A percentile compares a stretch with the other conserved stretches of the same genome.
Evolutionary conservation across 805 yeast genomes (phyloP).

Genomic region (Nematodospora valgi): DNA sequence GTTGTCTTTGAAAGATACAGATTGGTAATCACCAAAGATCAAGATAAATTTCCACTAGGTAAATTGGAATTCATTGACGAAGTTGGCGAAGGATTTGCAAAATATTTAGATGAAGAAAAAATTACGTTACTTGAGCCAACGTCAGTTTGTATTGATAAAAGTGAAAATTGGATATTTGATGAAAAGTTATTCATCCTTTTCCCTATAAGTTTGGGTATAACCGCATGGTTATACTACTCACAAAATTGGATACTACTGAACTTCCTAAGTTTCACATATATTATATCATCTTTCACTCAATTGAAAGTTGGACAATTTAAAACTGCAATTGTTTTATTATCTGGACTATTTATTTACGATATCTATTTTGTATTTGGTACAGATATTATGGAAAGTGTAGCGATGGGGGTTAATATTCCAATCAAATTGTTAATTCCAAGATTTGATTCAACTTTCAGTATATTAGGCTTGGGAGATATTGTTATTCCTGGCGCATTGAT

Average conservation of each 20-base stretch:
- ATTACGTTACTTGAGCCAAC: conserved; percentile 6
- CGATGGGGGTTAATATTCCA: conserved; percentile 53
- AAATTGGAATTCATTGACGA: conserved; percentile 21
- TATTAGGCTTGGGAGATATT: conserved; percentile 67
- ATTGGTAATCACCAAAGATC: conserved; percentile 39
- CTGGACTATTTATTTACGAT: conserved; percentile 57
- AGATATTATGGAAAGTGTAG: conserved; percentile 60
- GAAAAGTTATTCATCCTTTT: conserved; percentile 12
- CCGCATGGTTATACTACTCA: background rate
- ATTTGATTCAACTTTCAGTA: conserved; percentile 20
- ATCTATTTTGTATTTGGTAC: conserved; percentile 65
- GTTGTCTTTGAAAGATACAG: conserved; percentile 34
- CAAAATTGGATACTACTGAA: conserved; percentile 29
- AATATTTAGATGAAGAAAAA: conserved; percentile 6
- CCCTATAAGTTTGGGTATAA: conserved; percentile 13
- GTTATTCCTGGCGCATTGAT: conserved; percentile 57
- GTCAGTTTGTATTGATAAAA: conserved; percentile 1
- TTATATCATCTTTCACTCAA: conserved; percentile 40
- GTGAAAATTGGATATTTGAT: conserved; percentile 17
- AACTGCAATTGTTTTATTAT: conserved; percentile 43
- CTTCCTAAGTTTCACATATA: conserved; percentile 38
- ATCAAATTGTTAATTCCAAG: conserved; percentile 46
- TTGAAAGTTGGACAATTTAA: conserved; percentile 42
- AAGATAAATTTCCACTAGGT: conserved; percentile 35
- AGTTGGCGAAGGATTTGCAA: conserved; percentile 24